Conservation (phyloP, 495 filamentous ascomycete genomes). For the Hypoxylon crocopeplum region DNA sequence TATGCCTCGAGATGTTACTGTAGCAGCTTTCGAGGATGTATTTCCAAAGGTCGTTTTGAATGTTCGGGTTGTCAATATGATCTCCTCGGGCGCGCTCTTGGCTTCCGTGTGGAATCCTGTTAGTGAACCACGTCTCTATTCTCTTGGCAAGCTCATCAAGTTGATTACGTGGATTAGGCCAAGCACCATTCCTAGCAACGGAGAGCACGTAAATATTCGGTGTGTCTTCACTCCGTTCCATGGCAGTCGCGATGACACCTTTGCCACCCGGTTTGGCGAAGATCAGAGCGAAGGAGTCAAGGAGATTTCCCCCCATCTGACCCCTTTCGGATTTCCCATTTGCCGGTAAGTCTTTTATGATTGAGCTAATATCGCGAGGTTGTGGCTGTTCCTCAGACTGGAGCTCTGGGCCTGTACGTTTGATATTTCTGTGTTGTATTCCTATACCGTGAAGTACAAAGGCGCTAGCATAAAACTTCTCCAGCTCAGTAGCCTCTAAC, state of each 20-base stretch:
- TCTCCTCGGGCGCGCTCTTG: no score
- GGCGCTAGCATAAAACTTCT: no score
- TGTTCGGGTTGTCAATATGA: neutral
- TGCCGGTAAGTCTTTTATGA: no score
- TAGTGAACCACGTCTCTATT: slow-evolving; percentile 5
- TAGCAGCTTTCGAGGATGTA: neutral
- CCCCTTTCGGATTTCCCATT: neutral
- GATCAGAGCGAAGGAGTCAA: slow-evolving; percentile 26
- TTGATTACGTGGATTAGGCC: no score
- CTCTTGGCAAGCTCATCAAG: neutral
- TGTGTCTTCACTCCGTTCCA: neutral
- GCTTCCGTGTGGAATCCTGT: neutral
- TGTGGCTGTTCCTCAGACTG: no score
- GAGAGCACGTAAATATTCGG: neutral
- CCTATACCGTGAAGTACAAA: no score
- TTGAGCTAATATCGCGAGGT: no score
- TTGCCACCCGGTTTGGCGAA: neutral
- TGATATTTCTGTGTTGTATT: no score
- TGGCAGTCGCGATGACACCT: slow-evolving; percentile 15
- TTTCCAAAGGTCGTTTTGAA: neutral
- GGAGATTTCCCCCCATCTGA: slow-evolving; percentile 11
- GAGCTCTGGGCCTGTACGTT: no score
- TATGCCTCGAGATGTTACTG: neutral
- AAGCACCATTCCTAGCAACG: slow-evolving; percentile 6
- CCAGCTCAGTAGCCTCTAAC: no score